Evolutionary conservation across 2,329 filamentous ascomycete species (phyloP), one percentile per base, ranked within the genome.

Genomic region (Akanthomyces uredinophilus): DNA sequence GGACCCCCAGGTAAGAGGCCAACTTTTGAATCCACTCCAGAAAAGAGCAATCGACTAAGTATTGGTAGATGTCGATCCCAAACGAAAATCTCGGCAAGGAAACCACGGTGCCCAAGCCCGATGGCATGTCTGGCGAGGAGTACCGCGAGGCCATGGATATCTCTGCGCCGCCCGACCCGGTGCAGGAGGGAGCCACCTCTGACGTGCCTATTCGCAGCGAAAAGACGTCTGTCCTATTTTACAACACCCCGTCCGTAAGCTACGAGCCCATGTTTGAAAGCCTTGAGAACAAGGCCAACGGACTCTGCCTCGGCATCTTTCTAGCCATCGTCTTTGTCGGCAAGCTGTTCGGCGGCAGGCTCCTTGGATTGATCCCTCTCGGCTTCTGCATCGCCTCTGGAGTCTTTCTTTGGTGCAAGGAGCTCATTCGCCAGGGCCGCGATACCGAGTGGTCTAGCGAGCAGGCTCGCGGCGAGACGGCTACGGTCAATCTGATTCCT

Each of bases 191-290:
- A 27, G 86, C 88, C 39, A 98, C 94, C 0, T 93, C 91, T 29
- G 95, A 98, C 74, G 92, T 98, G 1, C 95, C 95, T 3, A 96
- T 98, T 63, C 90, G 93, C 71, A 94, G 93, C 69, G 94, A 98
- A 72, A 97, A 95, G 82, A 98, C 95, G 4, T 97, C 96, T 65
- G 88, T 98, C 20, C 83, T 97, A 35, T 98, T 98, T 75, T 94
- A 97, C 74, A 94, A 95, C 18, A 98, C 94, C 0, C 94, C 94
- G 0, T 90, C 89, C 0, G 84, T 96, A 67, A 92, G 88, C 77
- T 96, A 92, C 71, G 91, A 96, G 74, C 92, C 93, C 5, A 96
- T 92, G 83, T 97, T 90, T 72, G 84, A 81, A 22, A 75, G 84
- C 14, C 75, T 97, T 63, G 92, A 98, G 75, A 84, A 85, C 66